Base-by-base conservation (phyloP, 2,329 filamentous ascomycete species). In the Ophiocordyceps camponoti-floridani region DNA sequence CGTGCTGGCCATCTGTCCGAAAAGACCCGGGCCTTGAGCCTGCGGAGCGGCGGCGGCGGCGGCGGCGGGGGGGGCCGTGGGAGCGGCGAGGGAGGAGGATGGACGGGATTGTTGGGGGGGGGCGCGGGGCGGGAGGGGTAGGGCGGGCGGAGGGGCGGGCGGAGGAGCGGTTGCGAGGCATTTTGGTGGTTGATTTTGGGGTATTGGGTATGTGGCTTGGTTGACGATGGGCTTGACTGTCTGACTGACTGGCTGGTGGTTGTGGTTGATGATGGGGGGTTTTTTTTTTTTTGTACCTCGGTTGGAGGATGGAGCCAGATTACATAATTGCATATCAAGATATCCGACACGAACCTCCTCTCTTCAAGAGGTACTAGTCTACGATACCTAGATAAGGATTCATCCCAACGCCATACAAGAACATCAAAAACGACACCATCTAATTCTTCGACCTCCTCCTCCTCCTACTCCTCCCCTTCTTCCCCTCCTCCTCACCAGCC, bases 1-100 rank as follows among this genome's bases (percentile, higher is more conserved):
- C 47, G 91, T 98, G 60, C 81, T 87, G 53, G 91, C 91, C 84
- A 98, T 95, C 73, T 96, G 86, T 47, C 86, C 89, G 54, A 98
- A 86, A 11, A 98, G 73, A 51, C 91, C 89, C 5, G 86, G 80
- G 27, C 87, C 84, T 52, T 81, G 72, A 45, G 75, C 73, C 44
- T 64, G 62, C 44, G 67, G 63, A 42, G 66, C 62, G 45, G 65
- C 42, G 70, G 62, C 26, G 67, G 63, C 43, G 65, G 64, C 44
- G 64, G 61, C 47, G 70, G 69, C 43, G n/a, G n/a, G n/a, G n/a
- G n/a, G n/a, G n/a, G 75, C 71, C 45, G 75, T 65, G 44, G 68
- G 56, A 30, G 27, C 27, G 27, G 27, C 27, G 18, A 41, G 23
- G 1, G 40, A 7, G 3, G 40, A 41, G 5, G 16, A 10, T 12